These are phyloP conservation scores for Stropharia rugosoannulata DNA, from an alignment of 768 basidiomycete species.

Conservation along the genomic window DNA sequence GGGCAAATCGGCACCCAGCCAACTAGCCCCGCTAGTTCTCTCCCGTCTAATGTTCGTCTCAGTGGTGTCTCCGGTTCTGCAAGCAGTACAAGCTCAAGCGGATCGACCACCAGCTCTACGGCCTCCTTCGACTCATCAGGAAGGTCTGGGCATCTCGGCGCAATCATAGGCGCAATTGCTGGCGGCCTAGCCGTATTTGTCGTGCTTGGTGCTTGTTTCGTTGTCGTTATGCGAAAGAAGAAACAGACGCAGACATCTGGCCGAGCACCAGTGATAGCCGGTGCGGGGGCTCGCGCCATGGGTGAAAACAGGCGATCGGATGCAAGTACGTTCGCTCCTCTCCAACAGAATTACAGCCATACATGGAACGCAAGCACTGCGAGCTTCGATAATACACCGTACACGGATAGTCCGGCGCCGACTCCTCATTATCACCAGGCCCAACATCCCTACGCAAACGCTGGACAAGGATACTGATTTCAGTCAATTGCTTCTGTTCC, in stretches of 20 bases:
- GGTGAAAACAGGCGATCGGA: constrained; percentile 35
- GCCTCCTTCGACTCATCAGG: constrained; percentile 9
- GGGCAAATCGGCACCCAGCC: constrained; percentile 79
- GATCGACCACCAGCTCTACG: not conserved
- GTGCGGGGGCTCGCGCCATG: constrained; percentile 8
- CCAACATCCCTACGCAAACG: not conserved
- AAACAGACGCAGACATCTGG: constrained; percentile 46
- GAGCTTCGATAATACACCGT: constrained; percentile 36
- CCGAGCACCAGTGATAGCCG: constrained; percentile 19
- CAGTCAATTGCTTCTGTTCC: no score
- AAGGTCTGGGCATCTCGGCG: constrained; percentile 28
- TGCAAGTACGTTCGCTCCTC: constrained; percentile 66
- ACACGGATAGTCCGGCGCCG: constrained; percentile 23
- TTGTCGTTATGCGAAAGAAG: constrained; percentile 27
- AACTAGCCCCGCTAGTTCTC: constrained; percentile 33
- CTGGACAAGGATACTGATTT: not conserved
- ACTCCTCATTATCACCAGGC: not conserved
- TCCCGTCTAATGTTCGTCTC: constrained; percentile 51
- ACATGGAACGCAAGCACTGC: constrained; percentile 58
- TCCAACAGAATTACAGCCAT: constrained; percentile 57
- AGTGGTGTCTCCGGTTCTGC: constrained; percentile 19
- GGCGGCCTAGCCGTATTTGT: constrained; percentile 52
- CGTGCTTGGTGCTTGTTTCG: constrained; percentile 49
- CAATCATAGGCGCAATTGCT: constrained; percentile 49
- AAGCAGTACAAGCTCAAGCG: constrained; percentile 1